Conservation (phyloP, 495 filamentous ascomycete genomes). For the Talaromyces liani region DNA sequence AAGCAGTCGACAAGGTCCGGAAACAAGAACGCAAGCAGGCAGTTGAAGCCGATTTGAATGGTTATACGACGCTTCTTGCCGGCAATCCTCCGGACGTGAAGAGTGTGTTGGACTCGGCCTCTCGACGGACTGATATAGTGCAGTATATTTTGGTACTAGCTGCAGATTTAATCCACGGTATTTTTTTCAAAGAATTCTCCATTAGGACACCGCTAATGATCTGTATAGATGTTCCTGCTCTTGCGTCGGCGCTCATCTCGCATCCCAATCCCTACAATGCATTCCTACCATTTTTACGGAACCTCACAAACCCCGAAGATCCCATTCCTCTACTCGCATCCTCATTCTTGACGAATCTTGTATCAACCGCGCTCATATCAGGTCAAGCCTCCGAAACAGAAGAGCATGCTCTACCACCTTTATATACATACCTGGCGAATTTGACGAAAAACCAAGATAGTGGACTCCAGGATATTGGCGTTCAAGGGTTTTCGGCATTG, state of each 20-base stretch:
- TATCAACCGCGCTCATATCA: slow-evolving; percentile 60
- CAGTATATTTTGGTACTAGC: slow-evolving; percentile 91
- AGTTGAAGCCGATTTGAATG: slow-evolving; percentile 69
- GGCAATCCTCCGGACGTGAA: slow-evolving; percentile 55
- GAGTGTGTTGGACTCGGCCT: slow-evolving; percentile 75
- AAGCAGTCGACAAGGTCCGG: slow-evolving; percentile 93
- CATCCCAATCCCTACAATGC: slow-evolving; percentile 74
- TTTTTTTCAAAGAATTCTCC: background rate
- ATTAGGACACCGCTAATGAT: slow-evolving; percentile 11
- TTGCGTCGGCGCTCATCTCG: slow-evolving; percentile 66
- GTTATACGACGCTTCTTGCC: slow-evolving; percentile 71
- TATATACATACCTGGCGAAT: slow-evolving; percentile 80
- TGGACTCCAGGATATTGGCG: slow-evolving; percentile 90
- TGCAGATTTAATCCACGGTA: slow-evolving; percentile 81
- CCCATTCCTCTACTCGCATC: slow-evolving; percentile 84
- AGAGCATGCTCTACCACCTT: slow-evolving; percentile 69
- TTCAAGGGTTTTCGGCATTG: slow-evolving; percentile 84
- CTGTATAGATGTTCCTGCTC: slow-evolving; percentile 62
- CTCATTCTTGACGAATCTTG: slow-evolving; percentile 73
- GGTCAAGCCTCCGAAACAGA: slow-evolving; percentile 49
- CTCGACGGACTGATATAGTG: slow-evolving; percentile 75
- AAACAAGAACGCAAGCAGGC: slow-evolving; percentile 77
- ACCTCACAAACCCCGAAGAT: slow-evolving; percentile 75
- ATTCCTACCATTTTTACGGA: slow-evolving; percentile 76
- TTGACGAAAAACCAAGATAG: slow-evolving; percentile 72